A percentile compares a stretch with the other conserved stretches of the same genome.
phyloP scores from a whole-genome alignment of 257 asterid species.

The Eustoma russellianum region DNA sequence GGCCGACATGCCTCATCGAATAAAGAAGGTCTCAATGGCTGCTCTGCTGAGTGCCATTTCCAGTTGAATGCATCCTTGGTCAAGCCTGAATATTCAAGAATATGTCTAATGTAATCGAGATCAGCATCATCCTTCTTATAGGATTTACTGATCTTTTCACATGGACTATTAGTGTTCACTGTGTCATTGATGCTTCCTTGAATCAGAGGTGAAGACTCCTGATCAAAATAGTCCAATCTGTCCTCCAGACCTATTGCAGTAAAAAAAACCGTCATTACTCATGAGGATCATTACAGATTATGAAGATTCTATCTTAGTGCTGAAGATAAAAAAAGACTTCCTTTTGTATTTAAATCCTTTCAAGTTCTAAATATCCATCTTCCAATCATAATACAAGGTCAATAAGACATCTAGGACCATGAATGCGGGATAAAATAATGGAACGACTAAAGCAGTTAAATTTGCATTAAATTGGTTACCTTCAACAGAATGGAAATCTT shows the following conservation, averaged over 20 bases:
- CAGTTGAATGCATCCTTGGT: constrained; percentile 23
- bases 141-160: background rate
- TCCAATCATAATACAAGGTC: no score
- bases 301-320: background rate
- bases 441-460: background rate
- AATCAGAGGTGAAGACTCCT: constrained; percentile 7
- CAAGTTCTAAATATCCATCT: no score
- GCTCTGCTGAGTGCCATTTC: constrained; percentile 35
- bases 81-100: constrained; percentile 60
- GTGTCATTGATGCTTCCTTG: background rate
- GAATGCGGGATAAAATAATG: no score
- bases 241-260: constrained; percentile 24
- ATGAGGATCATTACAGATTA: background rate
- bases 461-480: constrained; percentile 22
- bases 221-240: constrained; percentile 4
- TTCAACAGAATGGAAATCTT: constrained; percentile 22
- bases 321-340: background rate
- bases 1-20: constrained; percentile 53
- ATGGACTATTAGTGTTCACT: constrained; percentile 8
- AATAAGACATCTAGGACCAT: no score
- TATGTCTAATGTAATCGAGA: constrained; percentile 35
- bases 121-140: constrained; percentile 23
- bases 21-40: constrained; percentile 17
- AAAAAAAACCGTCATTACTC: background rate
- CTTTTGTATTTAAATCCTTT: no score